Conservation (phyloP, 106 monocot genomes). For the Dendrobium huoshanense region DNA sequence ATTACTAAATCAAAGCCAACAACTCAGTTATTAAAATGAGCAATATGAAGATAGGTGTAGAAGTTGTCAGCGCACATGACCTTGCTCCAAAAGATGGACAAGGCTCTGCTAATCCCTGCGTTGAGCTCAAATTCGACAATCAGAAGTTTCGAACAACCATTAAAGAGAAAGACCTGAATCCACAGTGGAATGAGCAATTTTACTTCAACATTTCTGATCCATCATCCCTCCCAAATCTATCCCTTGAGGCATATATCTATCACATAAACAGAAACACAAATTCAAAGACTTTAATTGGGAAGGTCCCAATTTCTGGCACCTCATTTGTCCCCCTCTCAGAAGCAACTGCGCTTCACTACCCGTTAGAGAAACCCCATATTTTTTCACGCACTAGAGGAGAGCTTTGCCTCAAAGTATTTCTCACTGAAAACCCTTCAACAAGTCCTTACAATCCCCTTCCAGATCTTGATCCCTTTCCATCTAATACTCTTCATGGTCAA, state of each 20-base stretch:
- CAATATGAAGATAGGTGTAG: constrained; percentile 41
- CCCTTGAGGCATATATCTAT: constrained; percentile 63
- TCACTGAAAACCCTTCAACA: constrained; percentile 8
- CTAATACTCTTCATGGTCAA: too few species aligned
- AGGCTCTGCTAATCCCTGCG: constrained; percentile 71
- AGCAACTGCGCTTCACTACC: constrained; percentile 41
- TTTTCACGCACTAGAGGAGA: constrained; percentile 77
- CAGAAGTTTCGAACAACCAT: constrained; percentile 49
- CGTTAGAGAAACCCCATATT: constrained; percentile 57
- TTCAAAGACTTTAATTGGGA: constrained; percentile 47
- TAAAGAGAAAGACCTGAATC: constrained; percentile 65
- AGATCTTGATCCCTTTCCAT: too few species aligned
- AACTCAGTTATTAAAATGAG: too few species aligned
- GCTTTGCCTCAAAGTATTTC: constrained; percentile 61
- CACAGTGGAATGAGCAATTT: constrained; percentile 69
- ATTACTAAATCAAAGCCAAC: constrained; percentile 4
- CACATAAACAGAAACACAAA: constrained; percentile 21
- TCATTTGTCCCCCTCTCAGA: constrained; percentile 39
- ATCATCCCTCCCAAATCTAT: constrained; percentile 49
- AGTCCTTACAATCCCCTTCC: too few species aligned
- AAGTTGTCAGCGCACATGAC: constrained; percentile 63
- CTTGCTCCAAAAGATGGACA: constrained; percentile 85
- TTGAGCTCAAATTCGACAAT: constrained; percentile 75
- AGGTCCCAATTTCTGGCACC: constrained; percentile 39
- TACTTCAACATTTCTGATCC: constrained; percentile 51